Base-by-base conservation (phyloP, 169 alveolate species). In the Eimeria praecox region DNA sequence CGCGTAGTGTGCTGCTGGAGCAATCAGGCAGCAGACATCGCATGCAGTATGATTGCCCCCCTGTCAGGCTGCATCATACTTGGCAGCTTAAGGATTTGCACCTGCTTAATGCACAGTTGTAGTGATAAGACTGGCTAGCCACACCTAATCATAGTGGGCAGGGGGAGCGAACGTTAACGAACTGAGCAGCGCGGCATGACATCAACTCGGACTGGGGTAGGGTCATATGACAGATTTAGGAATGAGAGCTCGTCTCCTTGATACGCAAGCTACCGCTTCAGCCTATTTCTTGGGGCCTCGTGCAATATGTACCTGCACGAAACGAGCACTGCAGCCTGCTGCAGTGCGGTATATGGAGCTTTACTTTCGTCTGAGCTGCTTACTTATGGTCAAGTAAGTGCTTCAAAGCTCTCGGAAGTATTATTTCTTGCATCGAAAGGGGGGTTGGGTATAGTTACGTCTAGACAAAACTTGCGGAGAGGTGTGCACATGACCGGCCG, bases 11-110 rank as follows among this genome's bases (percentile, higher is more conserved):
- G 38, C 66, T 42, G 27, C 18, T 44, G 59, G 59, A 44, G 66
- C 66, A 5, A n/a, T 44, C 42, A 44, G 87, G 64, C 88, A n/a
- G 35, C 66, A 49, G 88, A 46, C 88, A 49, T 9, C 30, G 88
- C 88, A 78, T 78, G 88, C 88, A 78, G 24, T 8, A 12, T 0
- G 59, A 35, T 27, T 22, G 54, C 6, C 27, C 16, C 27, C 5
- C 80, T 33, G 44, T 69, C 80, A 27, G 6, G 6, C 33, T 64
- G 75, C 75, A n/a, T 5, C 40, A 33, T 33, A 9, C 46, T 8
- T 3, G 10, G n/a, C 49, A 69, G 6, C 77, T 33, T 0, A 8
- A 0, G 80, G 80, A 33, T 69, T 69, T 9, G 80, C 46, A 33
- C 16, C 44, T 69, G 44, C 42, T 69, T 46, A 69, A 14, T 35